Evolutionary conservation across 2,329 filamentous ascomycete genomes (phyloP).

Genomic region (Alternaria hordeiaustralica): DNA sequence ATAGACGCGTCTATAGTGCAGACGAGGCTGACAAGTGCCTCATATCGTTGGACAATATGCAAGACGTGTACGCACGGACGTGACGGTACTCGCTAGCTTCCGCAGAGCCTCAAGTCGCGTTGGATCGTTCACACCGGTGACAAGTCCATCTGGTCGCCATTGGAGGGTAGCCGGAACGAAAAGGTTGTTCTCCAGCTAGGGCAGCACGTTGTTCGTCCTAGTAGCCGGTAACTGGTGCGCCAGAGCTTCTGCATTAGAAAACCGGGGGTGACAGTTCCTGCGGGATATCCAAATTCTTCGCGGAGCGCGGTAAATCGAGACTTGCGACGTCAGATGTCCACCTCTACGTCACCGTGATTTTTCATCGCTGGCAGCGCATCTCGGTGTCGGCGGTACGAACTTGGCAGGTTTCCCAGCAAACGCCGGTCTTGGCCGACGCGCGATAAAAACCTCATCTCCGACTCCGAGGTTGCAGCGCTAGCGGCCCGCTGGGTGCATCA

Average conservation of each 20-base stretch:
- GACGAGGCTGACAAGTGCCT: conserved; percentile 10
- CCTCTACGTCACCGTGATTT: background rate
- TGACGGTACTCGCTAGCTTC: background rate
- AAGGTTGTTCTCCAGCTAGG: background rate
- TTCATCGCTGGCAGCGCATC: background rate
- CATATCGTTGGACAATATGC: conserved; percentile 2
- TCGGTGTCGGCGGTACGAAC: background rate
- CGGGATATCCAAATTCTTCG: background rate
- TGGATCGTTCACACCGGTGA: conserved; percentile 1
- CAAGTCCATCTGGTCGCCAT: background rate
- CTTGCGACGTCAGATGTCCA: background rate
- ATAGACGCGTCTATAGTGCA: conserved; percentile 3
- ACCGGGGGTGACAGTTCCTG: background rate
- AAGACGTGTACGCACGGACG: conserved; percentile 3
- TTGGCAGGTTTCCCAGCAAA: background rate
- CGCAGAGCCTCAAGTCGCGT: conserved; percentile 13
- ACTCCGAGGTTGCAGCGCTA: conserved; percentile 33
- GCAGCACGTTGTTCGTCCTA: background rate
- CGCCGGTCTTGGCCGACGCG: conserved; percentile 33
- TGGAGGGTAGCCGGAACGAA: background rate
- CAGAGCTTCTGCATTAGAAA: background rate
- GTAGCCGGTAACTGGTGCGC: background rate
- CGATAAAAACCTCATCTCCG: conserved; percentile 17
- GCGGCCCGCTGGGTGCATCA: conserved; percentile 22
- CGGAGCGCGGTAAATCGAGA: background rate